phyloP scores from a whole-genome alignment of 805 yeast species.

The Myxozyma nipponensis region DNA sequence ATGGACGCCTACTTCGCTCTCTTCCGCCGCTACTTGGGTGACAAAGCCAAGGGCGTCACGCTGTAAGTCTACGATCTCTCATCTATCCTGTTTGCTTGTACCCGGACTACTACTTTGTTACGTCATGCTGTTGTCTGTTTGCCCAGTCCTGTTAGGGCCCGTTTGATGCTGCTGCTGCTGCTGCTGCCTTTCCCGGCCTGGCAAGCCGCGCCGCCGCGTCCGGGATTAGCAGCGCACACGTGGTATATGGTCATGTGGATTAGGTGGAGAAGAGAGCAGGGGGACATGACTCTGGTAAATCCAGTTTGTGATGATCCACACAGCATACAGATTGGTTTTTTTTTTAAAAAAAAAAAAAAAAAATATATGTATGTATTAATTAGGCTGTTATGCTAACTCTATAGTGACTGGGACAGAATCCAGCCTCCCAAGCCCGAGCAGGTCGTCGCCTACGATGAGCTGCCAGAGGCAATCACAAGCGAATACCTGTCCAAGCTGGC shows the following conservation, averaged over 20 bases:
- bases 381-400: too few relatives aligned
- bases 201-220: too few relatives aligned
- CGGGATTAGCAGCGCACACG: too few relatives aligned
- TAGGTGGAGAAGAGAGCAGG: too few relatives aligned
- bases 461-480: constrained; percentile 38
- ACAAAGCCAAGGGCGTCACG: constrained; percentile 79
- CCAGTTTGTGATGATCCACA: too few relatives aligned
- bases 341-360: too few relatives aligned
- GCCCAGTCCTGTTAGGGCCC: not conserved
- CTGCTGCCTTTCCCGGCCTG: too few relatives aligned
- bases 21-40: constrained; percentile 86
- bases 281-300: too few relatives aligned
- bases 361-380: not conserved
- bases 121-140: not conserved
- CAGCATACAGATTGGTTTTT: too few relatives aligned
- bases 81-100: not conserved
- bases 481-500: constrained; percentile 76
- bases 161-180: not conserved
- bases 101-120: not conserved
- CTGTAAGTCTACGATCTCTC: constrained; percentile 35
- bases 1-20: constrained; percentile 93
- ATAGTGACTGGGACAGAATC: constrained; percentile 84
- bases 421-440: constrained; percentile 85
- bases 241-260: too few relatives aligned
- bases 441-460: constrained; percentile 70